Evolutionary conservation across 1,139 yeast genomes (phyloP), one percentile per base, ranked within the genome.

Genomic region (Debaryomyces coudertii): DNA sequence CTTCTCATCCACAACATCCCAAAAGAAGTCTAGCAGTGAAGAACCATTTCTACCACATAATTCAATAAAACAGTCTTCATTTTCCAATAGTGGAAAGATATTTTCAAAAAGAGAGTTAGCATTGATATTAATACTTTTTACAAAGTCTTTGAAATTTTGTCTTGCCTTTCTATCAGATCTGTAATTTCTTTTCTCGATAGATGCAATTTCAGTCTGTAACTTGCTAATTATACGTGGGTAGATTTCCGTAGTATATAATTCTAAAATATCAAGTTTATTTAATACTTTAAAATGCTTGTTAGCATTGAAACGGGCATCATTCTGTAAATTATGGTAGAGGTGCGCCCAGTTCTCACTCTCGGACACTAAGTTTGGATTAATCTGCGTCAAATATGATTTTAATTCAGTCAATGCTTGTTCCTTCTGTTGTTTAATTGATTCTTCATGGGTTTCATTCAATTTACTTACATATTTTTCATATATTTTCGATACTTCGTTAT

Each of bases 41-140:
- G 97, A 90, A 0, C 97, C 97, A 36, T 81, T 75, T 48, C 92
- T 76, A 0, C 96, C 96, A 49, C 90, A 76, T 36, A 90, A 56
- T 18, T 77, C 82, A 12, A 78, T 61, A 57, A 86, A 90, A 14
- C 82, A 69, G 44, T 71, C 75, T 48, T 86, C 86, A 24, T 79
- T 76, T 53, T 81, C 82, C 1, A 90, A 57, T 2, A 61, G 48
- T 0, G 79, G 71, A 31, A 80, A 71, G 5, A 88, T 60, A 22
- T 83, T 83, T 45, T 66, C 68, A 84, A 95, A 90, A 45, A 66
- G 71, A 1, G 89, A 73, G 44, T 76, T 78, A 2, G 87, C 82
- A 16, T 68, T 73, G 15, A 87, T 73, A n/a, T 60, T 52, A 1
- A 74, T 70, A n/a, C 65, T 53, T 1, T 62, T 62, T 2, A 90